These are phyloP conservation scores for Bipolaris sorokiniana DNA, from an alignment of 2,329 filamentous ascomycete genomes.

Conservation along the genomic window DNA sequence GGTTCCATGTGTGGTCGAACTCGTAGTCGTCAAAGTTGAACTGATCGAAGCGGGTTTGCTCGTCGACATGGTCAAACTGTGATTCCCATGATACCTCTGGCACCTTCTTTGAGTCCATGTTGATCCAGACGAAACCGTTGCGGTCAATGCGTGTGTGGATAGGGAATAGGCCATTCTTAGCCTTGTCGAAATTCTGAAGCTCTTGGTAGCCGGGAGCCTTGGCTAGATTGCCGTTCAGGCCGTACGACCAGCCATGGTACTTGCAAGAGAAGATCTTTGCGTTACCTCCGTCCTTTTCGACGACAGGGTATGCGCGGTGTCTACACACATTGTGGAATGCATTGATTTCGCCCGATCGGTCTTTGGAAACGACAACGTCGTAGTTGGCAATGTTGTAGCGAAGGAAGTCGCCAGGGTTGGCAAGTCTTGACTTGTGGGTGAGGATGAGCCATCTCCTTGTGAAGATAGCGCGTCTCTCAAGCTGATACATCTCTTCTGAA, in stretches of 20 bases:
- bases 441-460: slow-evolving; percentile 63
- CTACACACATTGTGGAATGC: slow-evolving; percentile 56
- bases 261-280: slow-evolving; percentile 52
- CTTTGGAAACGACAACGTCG: slow-evolving; percentile 49
- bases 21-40: slow-evolving; percentile 52
- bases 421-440: slow-evolving; percentile 60
- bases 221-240: slow-evolving; percentile 51
- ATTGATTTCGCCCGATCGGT: slow-evolving; percentile 48
- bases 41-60: slow-evolving; percentile 43
- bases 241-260: slow-evolving; percentile 58
- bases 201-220: slow-evolving; percentile 54
- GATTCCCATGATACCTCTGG: slow-evolving; percentile 41
- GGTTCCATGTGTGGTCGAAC: slow-evolving; percentile 51
- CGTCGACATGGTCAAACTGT: slow-evolving; percentile 40
- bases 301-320: slow-evolving; percentile 54
- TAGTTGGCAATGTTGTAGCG: slow-evolving; percentile 56
- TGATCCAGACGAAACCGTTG: slow-evolving; percentile 48
- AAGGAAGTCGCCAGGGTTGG: slow-evolving; percentile 63
- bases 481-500: slow-evolving; percentile 52
- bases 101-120: slow-evolving; percentile 43
- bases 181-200: slow-evolving; percentile 49
- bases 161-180: slow-evolving; percentile 44
- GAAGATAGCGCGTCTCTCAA: slow-evolving; percentile 59
- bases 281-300: slow-evolving; percentile 47
- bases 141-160: slow-evolving; percentile 43